These are phyloP conservation scores for Apiotrichum akiyoshidainum DNA, from an alignment of 1,284 basidiomycete genomes.

Conservation along the genomic window DNA sequence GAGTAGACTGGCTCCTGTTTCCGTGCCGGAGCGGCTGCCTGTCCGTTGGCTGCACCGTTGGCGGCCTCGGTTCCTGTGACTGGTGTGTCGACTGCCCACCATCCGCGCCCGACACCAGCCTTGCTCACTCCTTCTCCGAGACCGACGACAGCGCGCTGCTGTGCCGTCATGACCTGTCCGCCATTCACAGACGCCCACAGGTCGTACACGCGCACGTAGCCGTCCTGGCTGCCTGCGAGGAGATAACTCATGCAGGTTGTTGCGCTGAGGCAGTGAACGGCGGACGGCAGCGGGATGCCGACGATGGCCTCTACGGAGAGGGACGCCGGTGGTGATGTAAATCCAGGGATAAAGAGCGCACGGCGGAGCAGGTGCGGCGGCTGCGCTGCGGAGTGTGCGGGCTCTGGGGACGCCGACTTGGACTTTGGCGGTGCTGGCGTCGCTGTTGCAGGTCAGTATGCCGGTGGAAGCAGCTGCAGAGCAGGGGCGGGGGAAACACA, in stretches of 20 bases:
- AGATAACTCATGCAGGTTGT: slow-evolving; percentile 85
- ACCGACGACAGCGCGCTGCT: slow-evolving; percentile 80
- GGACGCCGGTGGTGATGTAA: slow-evolving; percentile 53
- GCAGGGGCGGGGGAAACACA: too few species aligned
- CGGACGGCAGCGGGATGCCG: slow-evolving; percentile 81
- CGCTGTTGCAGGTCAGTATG: too few species aligned
- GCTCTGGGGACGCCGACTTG: not conserved
- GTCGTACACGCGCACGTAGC: slow-evolving; percentile 90
- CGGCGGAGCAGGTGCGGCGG: slow-evolving; percentile 43
- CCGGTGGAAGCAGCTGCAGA: not conserved
- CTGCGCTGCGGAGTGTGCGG: slow-evolving; percentile 1
- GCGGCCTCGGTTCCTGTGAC: slow-evolving; percentile 20
- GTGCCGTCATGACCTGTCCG: slow-evolving; percentile 80
- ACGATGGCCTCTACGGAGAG: slow-evolving; percentile 89
- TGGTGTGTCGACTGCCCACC: slow-evolving; percentile 63
- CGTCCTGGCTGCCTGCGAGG: slow-evolving; percentile 87
- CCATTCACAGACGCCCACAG: slow-evolving; percentile 84
- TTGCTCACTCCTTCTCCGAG: slow-evolving; percentile 91
- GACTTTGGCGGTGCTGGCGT: not conserved
- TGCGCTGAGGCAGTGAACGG: slow-evolving; percentile 79
- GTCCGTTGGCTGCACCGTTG: slow-evolving; percentile 19
- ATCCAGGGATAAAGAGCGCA: slow-evolving; percentile 30
- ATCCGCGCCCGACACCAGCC: slow-evolving; percentile 77
- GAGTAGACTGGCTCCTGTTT: slow-evolving; percentile 73
- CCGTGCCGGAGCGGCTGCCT: not conserved